These are phyloP conservation scores for Ceratocystis huliohia DNA, from an alignment of 2,329 filamentous ascomycete genomes.

Conservation along the genomic window DNA sequence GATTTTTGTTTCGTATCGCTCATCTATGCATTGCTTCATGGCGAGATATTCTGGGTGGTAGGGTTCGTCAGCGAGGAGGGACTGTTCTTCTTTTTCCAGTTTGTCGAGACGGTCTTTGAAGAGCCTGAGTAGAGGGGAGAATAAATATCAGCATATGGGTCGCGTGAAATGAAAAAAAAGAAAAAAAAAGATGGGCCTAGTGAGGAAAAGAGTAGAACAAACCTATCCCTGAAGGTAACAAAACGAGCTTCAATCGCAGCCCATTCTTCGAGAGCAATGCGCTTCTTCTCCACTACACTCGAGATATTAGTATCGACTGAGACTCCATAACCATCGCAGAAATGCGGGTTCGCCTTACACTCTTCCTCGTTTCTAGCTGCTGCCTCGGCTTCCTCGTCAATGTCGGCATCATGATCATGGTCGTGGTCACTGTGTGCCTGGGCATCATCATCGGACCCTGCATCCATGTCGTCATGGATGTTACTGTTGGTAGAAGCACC, in stretches of 20 bases:
- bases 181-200: neutral
- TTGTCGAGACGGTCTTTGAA: conserved; percentile 79
- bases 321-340: neutral
- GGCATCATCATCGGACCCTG: conserved; percentile 25
- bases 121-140: conserved; percentile 40
- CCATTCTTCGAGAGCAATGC: conserved; percentile 66
- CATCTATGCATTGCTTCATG: conserved; percentile 78
- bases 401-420: conserved; percentile 23
- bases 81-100: conserved; percentile 57
- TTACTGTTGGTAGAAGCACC: neutral
- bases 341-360: conserved; percentile 33
- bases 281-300: conserved; percentile 59
- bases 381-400: conserved; percentile 47
- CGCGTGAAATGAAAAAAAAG: neutral
- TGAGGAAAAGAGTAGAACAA: conserved; percentile 25
- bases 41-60: conserved; percentile 85
- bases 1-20: conserved; percentile 67
- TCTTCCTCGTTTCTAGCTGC: conserved; percentile 53
- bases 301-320: conserved; percentile 20
- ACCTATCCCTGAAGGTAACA: conserved; percentile 69
- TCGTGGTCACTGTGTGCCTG: conserved; percentile 23
- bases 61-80: conserved; percentile 45
- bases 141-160: conserved; percentile 24
- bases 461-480: conserved; percentile 22
- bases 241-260: conserved; percentile 79